phyloP scores from a whole-genome alignment of 2,329 filamentous ascomycete species.

The Ascochyta viciae-villosae region DNA sequence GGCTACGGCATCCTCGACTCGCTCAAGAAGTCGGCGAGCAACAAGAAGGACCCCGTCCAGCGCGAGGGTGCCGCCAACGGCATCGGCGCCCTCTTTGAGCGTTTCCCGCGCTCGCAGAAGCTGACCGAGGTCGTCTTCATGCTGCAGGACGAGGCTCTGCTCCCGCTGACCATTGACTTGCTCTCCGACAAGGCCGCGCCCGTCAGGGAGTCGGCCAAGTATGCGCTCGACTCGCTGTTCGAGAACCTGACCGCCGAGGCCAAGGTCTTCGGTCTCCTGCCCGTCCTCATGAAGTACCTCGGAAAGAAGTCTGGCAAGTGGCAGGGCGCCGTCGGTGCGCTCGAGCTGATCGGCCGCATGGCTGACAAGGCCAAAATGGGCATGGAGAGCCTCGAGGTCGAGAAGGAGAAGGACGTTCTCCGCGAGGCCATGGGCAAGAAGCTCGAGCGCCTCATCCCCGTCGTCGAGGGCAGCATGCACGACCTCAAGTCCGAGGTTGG shows the following conservation, averaged over 20 bases:
- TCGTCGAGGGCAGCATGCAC: constrained; percentile 94
- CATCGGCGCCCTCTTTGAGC: constrained; percentile 90
- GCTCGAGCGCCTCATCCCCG: constrained; percentile 84
- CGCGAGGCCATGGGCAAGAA: constrained; percentile 89
- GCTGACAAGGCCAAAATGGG: constrained; percentile 92
- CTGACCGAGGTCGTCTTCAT: constrained; percentile 83
- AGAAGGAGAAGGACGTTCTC: constrained; percentile 85
- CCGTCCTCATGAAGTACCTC: constrained; percentile 77
- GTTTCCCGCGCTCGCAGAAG: constrained; percentile 78
- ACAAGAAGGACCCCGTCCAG: constrained; percentile 89
- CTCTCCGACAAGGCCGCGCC: constrained; percentile 89
- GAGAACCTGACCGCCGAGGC: constrained; percentile 79
- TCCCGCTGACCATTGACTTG: constrained; percentile 78
- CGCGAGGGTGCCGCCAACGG: constrained; percentile 95
- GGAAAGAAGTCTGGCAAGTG: constrained; percentile 89
- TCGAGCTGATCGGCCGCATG: constrained; percentile 87
- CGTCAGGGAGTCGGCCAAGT: constrained; percentile 90
- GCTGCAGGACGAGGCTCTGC: constrained; percentile 77
- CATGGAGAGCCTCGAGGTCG: constrained; percentile 82
- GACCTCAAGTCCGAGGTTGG: constrained; percentile 81
- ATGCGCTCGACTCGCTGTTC: constrained; percentile 90
- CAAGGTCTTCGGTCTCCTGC: constrained; percentile 81
- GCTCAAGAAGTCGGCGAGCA: constrained; percentile 78
- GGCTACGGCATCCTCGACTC: constrained; percentile 68
- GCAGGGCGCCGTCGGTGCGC: constrained; percentile 92